Base-by-base conservation (phyloP, 2,329 filamentous ascomycete species). In the Cladosporium oxysporum region DNA sequence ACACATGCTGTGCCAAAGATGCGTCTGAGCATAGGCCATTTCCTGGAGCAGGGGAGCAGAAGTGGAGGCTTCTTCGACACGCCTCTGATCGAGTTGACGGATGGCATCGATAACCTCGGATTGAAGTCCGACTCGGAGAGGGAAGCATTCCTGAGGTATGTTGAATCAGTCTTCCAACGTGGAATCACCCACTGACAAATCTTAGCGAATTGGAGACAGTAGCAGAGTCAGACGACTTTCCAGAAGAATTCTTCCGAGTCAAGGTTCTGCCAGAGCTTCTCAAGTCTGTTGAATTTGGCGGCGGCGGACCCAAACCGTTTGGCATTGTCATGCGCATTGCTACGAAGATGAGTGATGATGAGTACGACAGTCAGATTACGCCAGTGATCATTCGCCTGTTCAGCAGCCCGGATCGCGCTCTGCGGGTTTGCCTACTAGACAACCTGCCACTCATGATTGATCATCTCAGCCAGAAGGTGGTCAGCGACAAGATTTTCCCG, bases 251-350 rank as follows among this genome's bases (percentile, higher is more conserved):
- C 78, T 97, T 98, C 83, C 96, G 96, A 76, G 91, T 96, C 85
- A 99, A 98, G 75, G 88, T 99, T 3, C 83, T 99, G 10, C 95
- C 95, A 0, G 95, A 99, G 76, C 82, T 99, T 33, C 84, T 99
- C n/a, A 99, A 98, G 76, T 97, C 93, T 0, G 93, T 98, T n/a
- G 95, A 99, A 74, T 99, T 97, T 77, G 95, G 95, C 8, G 95
- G 94, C 12, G 95, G 95, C 31, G 95, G 95, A 0, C 91, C 94
- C 0, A 96, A 96, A 75, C 93, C 96, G 0, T 91, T 99, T 67
- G 82, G 85, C 1, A 88, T 96, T 1, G 91, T 97, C 49, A 88
- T 98, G 83, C 96, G 96, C 75, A 97, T 99, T 71, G 88, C 92
- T 4, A 83, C 88, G 7, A 98, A 97, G 75, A 82, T 99, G 49